Evolutionary conservation across 1,284 basidiomycete genomes (phyloP), one percentile per base, ranked within the genome.

Genomic region (Ceraceosorus guamensis): DNA sequence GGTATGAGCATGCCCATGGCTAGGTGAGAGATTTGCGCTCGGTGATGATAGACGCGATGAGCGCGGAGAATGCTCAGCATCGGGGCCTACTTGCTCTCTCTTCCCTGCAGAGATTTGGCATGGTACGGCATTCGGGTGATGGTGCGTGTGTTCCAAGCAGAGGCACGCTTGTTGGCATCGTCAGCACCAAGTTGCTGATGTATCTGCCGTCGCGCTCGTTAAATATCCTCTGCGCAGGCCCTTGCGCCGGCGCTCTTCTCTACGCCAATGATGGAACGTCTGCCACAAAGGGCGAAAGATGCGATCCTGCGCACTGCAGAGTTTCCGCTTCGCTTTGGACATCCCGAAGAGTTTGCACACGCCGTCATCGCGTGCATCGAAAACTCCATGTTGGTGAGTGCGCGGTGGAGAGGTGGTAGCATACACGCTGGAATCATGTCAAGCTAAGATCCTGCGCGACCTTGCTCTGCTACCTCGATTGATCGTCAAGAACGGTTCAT

Each of bases 1-100:
- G 63, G 63, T 1, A 46, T 78, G 47, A 67, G 62, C 0, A 54
- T 78, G 4, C 77, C 77, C 6, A 76, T 78, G 71, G 73, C 77
- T 6, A 53, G 69, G 59, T 61, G 43, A 50, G 59, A 45, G 2
- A 6, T 35, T n/a, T 56, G 48, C 24, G 14, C n/a, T 6, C 7
- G 18, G n/a, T n/a, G n/a, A n/a, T n/a, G n/a, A n/a, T n/a, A n/a
- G n/a, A n/a, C n/a, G n/a, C n/a, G n/a, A n/a, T 39, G 43, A 41
- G 31, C 50, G 18, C 31, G 13, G 43, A 6, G 11, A 14, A 6
- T 32, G 31, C 5, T 32, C 37, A 30, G 14, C 6, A 24, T 41
- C 39, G 18, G n/a, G n/a, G n/a, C n/a, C n/a, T n/a, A n/a, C n/a
- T n/a, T n/a, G n/a, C n/a, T n/a, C n/a, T 14, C 6, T 31, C 24